A percentile compares a stretch with the other conserved stretches of the same genome.
Conservation (phyloP, 768 basidiomycete genomes). For the Tricholoma flavovirens region DNA sequence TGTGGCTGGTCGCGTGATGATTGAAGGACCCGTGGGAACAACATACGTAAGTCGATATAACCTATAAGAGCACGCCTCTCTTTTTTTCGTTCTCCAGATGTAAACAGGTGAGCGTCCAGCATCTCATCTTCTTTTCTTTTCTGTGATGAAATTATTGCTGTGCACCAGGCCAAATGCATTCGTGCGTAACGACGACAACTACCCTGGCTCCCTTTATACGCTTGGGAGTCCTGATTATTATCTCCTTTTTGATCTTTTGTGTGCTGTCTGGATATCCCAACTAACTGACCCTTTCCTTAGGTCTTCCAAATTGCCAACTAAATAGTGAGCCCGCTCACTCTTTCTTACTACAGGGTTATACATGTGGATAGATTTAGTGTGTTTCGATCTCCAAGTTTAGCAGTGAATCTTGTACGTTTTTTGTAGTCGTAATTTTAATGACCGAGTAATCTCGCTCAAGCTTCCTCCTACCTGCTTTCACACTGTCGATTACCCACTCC, state of each 20-base stretch:
- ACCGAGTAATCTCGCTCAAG: slow-evolving; percentile 57
- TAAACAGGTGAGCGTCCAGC: slow-evolving; percentile 10
- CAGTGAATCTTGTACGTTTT: slow-evolving; percentile 34
- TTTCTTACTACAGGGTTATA: not conserved
- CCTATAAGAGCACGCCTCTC: no score
- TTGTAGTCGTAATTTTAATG: slow-evolving; percentile 32
- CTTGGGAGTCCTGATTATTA: slow-evolving; percentile 42
- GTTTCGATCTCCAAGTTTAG: slow-evolving; percentile 6
- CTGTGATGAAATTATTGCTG: slow-evolving; percentile 45
- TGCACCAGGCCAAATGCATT: slow-evolving; percentile 53
- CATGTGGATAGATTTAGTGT: not conserved
- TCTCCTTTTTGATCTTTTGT: not conserved
- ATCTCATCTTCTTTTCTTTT: slow-evolving; percentile 11
- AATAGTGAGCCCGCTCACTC: not conserved
- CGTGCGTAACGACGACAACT: slow-evolving; percentile 38
- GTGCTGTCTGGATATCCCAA: not conserved
- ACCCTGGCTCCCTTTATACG: slow-evolving; percentile 46
- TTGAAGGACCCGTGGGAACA: not conserved
- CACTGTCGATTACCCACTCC: slow-evolving; percentile 70
- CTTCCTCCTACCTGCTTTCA: slow-evolving; percentile 51
- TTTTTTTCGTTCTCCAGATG: no score
- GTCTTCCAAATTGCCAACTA: not conserved
- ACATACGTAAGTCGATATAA: no score
- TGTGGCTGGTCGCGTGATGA: no score
- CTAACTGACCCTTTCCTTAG: slow-evolving; percentile 1